Percentiles rank a stretch among this genome's conserved stretches.
Evolutionary conservation across 768 basidiomycete species (phyloP).

Genomic region (Phlebiopsis flavidoalba): DNA sequence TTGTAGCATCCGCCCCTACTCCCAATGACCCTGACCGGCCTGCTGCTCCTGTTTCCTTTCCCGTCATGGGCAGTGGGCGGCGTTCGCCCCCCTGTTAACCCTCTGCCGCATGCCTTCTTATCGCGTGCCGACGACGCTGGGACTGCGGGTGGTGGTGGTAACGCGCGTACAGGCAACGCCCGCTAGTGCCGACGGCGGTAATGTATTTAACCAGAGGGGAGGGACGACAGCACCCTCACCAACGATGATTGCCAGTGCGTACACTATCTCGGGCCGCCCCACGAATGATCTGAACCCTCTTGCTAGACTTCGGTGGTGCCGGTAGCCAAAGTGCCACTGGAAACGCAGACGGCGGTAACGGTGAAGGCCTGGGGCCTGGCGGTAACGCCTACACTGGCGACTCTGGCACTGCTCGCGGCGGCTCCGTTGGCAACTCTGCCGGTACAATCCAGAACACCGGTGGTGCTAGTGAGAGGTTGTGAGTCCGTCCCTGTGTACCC

Average conservation of each 20-base stretch:
- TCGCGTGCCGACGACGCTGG: constrained; percentile 17
- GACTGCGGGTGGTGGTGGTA: constrained; percentile 21
- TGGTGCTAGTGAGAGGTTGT: constrained; percentile 6
- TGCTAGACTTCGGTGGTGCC: constrained; percentile 10
- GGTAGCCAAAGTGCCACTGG: constrained; percentile 6
- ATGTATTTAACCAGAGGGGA: constrained; percentile 11
- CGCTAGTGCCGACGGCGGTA: constrained; percentile 18
- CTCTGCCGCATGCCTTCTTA: background rate
- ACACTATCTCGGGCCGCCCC: background rate
- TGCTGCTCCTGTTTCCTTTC: constrained; percentile 6
- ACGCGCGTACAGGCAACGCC: constrained; percentile 21
- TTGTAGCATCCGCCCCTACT: constrained; percentile 23
- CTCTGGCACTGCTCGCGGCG: constrained; percentile 8
- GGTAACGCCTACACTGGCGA: constrained; percentile 13
- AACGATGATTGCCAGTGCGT: constrained; percentile 19
- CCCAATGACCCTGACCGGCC: constrained; percentile 13
- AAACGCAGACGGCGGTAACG: constrained; percentile 8
- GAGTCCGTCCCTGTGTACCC: background rate
- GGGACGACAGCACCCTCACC: constrained; percentile 3
- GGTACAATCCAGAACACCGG: constrained; percentile 8
- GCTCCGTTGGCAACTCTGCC: constrained; percentile 7
- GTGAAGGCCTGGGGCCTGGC: constrained; percentile 8
- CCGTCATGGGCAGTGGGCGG: background rate
- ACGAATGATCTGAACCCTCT: background rate
- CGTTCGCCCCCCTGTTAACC: background rate